phyloP scores from a whole-genome alignment of 768 basidiomycete species.

The Lactarius hatsudake region DNA sequence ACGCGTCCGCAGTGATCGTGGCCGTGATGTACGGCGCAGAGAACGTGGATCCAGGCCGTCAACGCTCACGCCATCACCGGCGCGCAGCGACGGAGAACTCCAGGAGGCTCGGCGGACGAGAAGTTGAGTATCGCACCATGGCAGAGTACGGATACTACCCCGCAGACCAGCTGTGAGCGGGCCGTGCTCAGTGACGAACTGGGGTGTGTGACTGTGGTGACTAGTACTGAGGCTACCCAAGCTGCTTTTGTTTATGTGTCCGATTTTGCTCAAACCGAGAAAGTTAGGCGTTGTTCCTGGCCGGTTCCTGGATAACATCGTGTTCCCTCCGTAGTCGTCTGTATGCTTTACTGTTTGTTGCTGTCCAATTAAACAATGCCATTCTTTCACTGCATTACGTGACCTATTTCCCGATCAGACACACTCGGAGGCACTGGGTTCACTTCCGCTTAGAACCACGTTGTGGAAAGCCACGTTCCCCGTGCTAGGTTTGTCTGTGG shows the following conservation, averaged over 20 bases:
- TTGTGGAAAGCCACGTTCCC: background rate
- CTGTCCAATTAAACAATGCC: background rate
- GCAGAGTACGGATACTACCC: constrained; percentile 15
- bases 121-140: constrained; percentile 16
- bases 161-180: background rate
- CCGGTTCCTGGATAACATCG: background rate
- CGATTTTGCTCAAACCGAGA: background rate
- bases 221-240: background rate
- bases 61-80: constrained; percentile 14
- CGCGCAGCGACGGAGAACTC: constrained; percentile 17
- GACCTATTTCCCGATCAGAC: background rate
- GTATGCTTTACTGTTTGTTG: background rate
- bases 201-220: background rate
- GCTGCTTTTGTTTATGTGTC: background rate
- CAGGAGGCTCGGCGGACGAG: constrained; percentile 5
- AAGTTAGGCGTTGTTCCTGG: background rate
- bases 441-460: background rate
- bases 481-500: background rate
- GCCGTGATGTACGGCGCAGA: background rate
- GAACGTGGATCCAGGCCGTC: constrained; percentile 7
- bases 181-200: background rate
- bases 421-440: background rate
- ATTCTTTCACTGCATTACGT: background rate
- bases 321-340: background rate
- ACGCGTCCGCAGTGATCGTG: constrained; percentile 2